These are phyloP conservation scores for Discostella pseudostelligera DNA, from an alignment of 108 stramenopile genomes.

Conservation along the genomic window DNA sequence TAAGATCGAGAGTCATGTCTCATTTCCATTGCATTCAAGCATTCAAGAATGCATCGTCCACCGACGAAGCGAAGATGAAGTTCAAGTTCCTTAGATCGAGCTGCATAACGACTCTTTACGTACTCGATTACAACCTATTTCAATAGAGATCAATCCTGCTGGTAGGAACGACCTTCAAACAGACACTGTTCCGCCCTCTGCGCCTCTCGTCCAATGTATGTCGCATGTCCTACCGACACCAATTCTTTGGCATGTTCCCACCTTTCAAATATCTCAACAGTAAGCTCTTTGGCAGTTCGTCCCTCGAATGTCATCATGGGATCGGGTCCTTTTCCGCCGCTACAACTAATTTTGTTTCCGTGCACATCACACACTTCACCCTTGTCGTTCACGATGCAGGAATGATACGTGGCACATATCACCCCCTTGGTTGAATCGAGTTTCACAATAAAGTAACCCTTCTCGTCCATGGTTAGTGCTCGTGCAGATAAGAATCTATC, in stretches of 20 bases:
- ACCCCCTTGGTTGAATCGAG: constrained; percentile 26
- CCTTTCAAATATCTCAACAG: constrained; percentile 45
- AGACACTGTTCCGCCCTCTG: constrained; percentile 54
- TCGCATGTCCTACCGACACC: constrained; percentile 50
- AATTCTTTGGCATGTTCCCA: constrained; percentile 45
- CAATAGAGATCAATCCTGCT: constrained; percentile 47
- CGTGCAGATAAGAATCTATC: constrained; percentile 49
- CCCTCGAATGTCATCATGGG: constrained; percentile 46
- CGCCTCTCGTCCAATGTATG: constrained; percentile 60
- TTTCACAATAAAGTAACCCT: constrained; percentile 56
- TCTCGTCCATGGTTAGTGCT: constrained; percentile 42
- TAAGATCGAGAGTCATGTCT: too few relatives aligned
- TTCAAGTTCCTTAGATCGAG: too few relatives aligned
- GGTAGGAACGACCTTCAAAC: constrained; percentile 34
- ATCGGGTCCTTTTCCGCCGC: constrained; percentile 33
- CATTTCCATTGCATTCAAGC: too few relatives aligned
- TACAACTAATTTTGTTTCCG: constrained; percentile 50
- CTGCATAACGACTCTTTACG: too few relatives aligned
- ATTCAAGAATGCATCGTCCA: too few relatives aligned
- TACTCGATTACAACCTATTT: too few relatives aligned
- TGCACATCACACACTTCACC: constrained; percentile 59
- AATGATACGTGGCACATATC: constrained; percentile 46
- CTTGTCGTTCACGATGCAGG: constrained; percentile 57
- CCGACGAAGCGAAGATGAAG: too few relatives aligned
- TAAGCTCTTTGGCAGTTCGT: constrained; percentile 64